Conservation (phyloP, 768 basidiomycete genomes). For the Lanmaoa rubissima region DNA sequence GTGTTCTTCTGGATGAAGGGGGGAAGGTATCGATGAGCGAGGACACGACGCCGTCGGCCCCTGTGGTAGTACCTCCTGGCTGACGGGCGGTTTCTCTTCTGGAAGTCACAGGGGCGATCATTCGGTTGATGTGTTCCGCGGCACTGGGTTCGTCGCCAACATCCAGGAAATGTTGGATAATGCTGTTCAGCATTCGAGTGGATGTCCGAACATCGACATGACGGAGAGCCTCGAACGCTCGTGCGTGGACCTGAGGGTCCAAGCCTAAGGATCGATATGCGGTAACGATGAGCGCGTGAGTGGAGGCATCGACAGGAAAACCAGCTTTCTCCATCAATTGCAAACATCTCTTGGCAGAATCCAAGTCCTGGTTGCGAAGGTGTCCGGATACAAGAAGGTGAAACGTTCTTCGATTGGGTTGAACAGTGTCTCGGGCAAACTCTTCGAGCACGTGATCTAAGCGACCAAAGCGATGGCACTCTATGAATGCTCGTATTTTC, state of each 20-base stretch:
- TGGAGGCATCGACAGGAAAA: conserved; percentile 51
- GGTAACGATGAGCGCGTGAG: conserved; percentile 57
- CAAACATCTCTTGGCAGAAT: conserved; percentile 52
- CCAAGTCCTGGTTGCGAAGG: conserved; percentile 65
- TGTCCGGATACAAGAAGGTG: conserved; percentile 67
- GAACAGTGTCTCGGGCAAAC: conserved; percentile 45
- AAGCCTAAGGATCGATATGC: conserved; percentile 60
- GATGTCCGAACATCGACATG: conserved; percentile 39
- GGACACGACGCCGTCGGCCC: conserved; percentile 27
- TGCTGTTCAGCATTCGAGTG: conserved; percentile 62
- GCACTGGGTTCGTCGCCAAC: conserved; percentile 48
- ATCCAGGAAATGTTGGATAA: conserved; percentile 64
- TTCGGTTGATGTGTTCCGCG: conserved; percentile 47
- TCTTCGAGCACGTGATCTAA: conserved; percentile 49
- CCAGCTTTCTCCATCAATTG: conserved; percentile 56
- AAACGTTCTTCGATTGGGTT: conserved; percentile 61
- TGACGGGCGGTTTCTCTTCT: conserved; percentile 22
- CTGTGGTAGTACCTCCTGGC: conserved; percentile 28
- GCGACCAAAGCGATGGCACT: conserved; percentile 46
- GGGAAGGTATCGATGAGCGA: neutral
- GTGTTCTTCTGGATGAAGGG: conserved; percentile 1
- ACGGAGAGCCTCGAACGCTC: conserved; percentile 47
- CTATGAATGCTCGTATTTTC: conserved; percentile 60
- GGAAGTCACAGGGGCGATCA: conserved; percentile 43
- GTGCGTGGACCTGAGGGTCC: conserved; percentile 51